These are phyloP conservation scores for Thraustotheca clavata DNA, from an alignment of 352 stramenopile species.

Conservation along the genomic window DNA sequence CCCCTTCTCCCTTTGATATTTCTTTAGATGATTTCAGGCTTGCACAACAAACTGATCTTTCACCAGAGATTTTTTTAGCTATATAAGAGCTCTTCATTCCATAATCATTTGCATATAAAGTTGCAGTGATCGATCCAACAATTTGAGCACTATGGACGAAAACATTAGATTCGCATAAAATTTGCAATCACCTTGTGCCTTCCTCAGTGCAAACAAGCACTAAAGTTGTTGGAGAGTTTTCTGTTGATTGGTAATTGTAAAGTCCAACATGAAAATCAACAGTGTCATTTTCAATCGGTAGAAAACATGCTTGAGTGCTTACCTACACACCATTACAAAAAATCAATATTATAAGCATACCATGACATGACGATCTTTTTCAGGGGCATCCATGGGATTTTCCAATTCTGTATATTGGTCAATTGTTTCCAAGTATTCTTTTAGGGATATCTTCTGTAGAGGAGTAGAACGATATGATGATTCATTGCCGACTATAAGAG, in stretches of 20 bases:
- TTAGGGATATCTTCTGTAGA: slow-evolving; percentile 1
- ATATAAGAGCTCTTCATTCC: not conserved
- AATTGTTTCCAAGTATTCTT: slow-evolving; percentile 8
- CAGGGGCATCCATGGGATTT: not conserved
- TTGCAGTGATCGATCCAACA: not conserved
- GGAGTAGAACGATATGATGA: not conserved
- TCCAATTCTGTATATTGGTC: slow-evolving; percentile 17
- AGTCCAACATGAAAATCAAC: slow-evolving; percentile 5
- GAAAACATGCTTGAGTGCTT: slow-evolving; percentile 13
- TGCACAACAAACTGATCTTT: too few relatives aligned
- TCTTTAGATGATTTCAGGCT: not conserved
- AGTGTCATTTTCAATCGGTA: slow-evolving; percentile 4
- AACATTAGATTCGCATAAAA: not conserved
- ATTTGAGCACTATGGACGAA: slow-evolving; percentile 18
- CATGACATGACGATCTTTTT: not conserved
- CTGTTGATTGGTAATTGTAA: slow-evolving; percentile 14
- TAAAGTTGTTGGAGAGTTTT: not conserved
- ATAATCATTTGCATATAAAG: slow-evolving; percentile 11
- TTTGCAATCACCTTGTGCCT: slow-evolving; percentile 18
- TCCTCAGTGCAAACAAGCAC: slow-evolving; percentile 8
- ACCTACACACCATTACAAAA: not conserved
- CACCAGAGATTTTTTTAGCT: not conserved
- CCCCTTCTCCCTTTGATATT: slow-evolving; percentile 7
- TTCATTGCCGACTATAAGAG: slow-evolving; percentile 7
- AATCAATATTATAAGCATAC: not conserved